These are phyloP conservation scores for Colletotrichum siamense DNA, from an alignment of 2,329 filamentous ascomycete species.

Conservation along the genomic window DNA sequence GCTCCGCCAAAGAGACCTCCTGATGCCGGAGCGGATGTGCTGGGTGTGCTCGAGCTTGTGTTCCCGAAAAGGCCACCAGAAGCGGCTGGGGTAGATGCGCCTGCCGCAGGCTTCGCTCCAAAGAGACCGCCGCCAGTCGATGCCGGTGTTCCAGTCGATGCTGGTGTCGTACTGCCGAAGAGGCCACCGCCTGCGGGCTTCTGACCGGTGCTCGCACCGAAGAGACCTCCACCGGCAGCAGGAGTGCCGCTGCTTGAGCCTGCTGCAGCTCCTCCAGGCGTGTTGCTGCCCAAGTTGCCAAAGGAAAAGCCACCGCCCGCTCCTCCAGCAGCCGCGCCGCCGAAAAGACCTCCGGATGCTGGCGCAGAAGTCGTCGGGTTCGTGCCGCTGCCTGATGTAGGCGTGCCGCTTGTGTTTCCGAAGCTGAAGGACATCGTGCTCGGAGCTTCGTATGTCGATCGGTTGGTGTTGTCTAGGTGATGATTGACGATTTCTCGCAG, in stretches of 20 bases:
- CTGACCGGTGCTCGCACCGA: conserved; percentile 32
- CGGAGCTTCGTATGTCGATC: neutral
- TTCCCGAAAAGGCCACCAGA: conserved; percentile 14
- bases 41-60: conserved; percentile 11
- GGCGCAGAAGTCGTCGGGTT: conserved; percentile 38
- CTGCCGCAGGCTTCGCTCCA: conserved; percentile 28
- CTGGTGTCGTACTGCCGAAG: conserved; percentile 25
- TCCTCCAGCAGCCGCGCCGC: conserved; percentile 28
- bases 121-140: conserved; percentile 30
- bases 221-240: conserved; percentile 32
- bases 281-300: conserved; percentile 29
- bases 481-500: neutral
- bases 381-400: conserved; percentile 22
- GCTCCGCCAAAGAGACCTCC: conserved; percentile 22
- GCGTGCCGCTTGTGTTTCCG: conserved; percentile 33
- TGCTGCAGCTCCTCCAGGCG: conserved; percentile 20
- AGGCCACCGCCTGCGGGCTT: conserved; percentile 29
- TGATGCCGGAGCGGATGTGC: conserved; percentile 22
- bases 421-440: conserved; percentile 46
- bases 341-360: conserved; percentile 47
- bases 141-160: conserved; percentile 26
- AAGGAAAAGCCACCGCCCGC: conserved; percentile 47
- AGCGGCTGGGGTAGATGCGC: conserved; percentile 9
- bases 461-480: neutral
- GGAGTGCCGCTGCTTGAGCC: conserved; percentile 31